Conservation (phyloP, 78 protist species). For the Planoprotostelium fungivorum region DNA sequence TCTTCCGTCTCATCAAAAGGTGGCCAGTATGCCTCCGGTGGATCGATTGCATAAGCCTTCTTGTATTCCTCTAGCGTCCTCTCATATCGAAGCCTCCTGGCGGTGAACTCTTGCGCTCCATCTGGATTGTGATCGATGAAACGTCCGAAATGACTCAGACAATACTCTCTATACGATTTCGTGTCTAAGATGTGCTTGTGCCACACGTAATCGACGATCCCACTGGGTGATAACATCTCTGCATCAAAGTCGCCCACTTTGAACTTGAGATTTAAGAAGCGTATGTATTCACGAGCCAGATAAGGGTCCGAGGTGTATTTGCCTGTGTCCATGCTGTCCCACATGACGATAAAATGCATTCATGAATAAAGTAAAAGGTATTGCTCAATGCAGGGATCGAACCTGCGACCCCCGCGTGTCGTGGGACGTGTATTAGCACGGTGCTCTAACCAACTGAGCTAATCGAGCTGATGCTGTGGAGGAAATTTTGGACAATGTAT, state of each 20-base stretch:
- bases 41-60: background rate
- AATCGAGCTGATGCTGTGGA: too few species aligned
- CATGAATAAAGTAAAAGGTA: too few species aligned
- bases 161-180: background rate
- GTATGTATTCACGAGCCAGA: background rate
- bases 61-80: background rate
- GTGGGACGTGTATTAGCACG: too few species aligned
- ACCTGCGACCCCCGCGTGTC: constrained; percentile 1
- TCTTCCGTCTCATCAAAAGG: background rate
- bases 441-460: too few species aligned
- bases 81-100: background rate
- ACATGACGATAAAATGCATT: too few species aligned
- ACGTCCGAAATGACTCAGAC: background rate
- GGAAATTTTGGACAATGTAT: too few species aligned
- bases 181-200: background rate
- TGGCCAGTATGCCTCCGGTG: background rate
- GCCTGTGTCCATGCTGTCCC: too few species aligned
- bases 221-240: background rate
- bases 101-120: background rate
- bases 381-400: background rate
- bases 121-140: background rate
- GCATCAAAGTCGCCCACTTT: background rate
- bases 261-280: background rate
- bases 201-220: background rate
- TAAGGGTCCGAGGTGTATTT: background rate